phyloP scores from a whole-genome alignment of 2,329 filamentous ascomycete species.

The Ophiosphaerella korrae region DNA sequence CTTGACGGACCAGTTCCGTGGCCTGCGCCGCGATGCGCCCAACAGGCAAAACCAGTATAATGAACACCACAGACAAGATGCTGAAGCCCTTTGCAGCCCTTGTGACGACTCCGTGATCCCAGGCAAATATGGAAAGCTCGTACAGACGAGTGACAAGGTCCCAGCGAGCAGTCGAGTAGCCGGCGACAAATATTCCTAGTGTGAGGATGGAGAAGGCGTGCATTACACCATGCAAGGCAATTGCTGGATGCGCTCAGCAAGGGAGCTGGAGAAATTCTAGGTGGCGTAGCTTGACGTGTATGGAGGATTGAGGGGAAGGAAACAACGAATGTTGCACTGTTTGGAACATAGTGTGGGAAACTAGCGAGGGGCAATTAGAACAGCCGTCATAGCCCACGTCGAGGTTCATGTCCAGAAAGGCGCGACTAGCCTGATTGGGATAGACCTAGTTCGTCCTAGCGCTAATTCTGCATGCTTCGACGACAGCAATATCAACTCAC shows the following conservation, averaged over 20 bases:
- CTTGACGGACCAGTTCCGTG: slow-evolving; percentile 71
- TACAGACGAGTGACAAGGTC: slow-evolving; percentile 95
- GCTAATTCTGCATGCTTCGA: not conserved
- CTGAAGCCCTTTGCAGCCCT: slow-evolving; percentile 85
- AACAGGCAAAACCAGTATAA: slow-evolving; percentile 81
- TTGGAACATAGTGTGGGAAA: slow-evolving; percentile 20
- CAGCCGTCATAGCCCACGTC: slow-evolving; percentile 6
- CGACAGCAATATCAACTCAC: too few species aligned
- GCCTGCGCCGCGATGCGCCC: slow-evolving; percentile 82
- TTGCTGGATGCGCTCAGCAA: not conserved
- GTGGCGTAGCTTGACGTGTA: not conserved
- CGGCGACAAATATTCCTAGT: slow-evolving; percentile 97
- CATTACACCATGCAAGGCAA: slow-evolving; percentile 62
- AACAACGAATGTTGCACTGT: slow-evolving; percentile 13
- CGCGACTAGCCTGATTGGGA: too few species aligned
- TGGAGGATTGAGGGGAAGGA: not conserved
- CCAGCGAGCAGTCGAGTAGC: slow-evolving; percentile 99
- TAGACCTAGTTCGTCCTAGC: too few species aligned
- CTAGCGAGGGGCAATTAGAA: slow-evolving; percentile 1
- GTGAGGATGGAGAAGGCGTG: slow-evolving; percentile 97
- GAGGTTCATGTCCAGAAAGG: slow-evolving; percentile 6
- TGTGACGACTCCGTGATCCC: slow-evolving; percentile 95
- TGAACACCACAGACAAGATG: slow-evolving; percentile 81
- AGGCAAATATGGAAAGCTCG: slow-evolving; percentile 96
- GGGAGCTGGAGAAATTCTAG: not conserved